Base-by-base conservation (phyloP, 495 filamentous ascomycete species). In the Aspergillus campestris region DNA sequence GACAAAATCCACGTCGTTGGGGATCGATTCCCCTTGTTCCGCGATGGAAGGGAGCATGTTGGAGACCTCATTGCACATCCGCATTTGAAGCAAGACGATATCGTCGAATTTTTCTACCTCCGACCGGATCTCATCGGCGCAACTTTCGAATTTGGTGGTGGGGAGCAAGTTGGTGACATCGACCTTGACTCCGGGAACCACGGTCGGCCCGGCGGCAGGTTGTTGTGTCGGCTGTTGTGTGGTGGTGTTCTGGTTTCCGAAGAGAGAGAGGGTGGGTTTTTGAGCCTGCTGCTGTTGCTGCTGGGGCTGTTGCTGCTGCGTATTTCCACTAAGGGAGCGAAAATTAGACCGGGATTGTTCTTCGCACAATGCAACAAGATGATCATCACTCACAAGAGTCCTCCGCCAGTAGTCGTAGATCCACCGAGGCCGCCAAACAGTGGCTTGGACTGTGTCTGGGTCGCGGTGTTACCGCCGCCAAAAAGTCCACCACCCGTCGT, bases 101-200 rank as follows among this genome's bases (percentile, higher is more conserved):
- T 74, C 72, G 60, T 98, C 91, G 48, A 94, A 78, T 9, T 60
- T 57, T 41, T 84, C 78, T 35, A 98, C 83, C 37, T 84, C 60
- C 38, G 77, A 76, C 50, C 94, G 86, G n/a, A 96, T 68, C 31
- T 84, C 77, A 52, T 90, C 84, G 35, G 86, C 78, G 33, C 94
- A 81, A 67, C 95, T 91, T 60, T 83, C 82, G 68, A 89, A 95
- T 44, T 92, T 84, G 7, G 92, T 95, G 0, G 89, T 95, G 5
- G 84, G 78, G 8, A 85, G 76, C 15, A 96, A 71, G 57, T 87
- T 82, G 60, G 73, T 77, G 28, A 85, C 58, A 63, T 89, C 84
- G 31, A 95, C 81, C 42, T 83, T 82, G 12, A 89, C 86, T 6
- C 88, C 87, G 6, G 84, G 65, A 34, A 74, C 61, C 45, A 71